Evolutionary conservation across 208 protist genomes (phyloP).

Genomic region (Crithidia sp.): DNA sequence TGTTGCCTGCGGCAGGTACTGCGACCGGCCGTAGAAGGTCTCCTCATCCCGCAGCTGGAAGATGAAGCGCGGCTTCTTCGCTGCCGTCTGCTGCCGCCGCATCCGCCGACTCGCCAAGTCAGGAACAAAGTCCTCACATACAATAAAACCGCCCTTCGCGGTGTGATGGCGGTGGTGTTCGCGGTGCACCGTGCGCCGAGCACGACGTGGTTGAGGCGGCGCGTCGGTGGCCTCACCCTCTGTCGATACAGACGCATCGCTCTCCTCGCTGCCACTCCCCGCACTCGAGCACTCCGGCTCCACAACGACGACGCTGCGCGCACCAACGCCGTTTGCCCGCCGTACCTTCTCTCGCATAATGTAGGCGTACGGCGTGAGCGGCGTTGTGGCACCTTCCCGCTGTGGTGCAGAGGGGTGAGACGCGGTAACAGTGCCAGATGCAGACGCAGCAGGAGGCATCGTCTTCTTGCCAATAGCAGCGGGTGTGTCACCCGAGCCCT

Average conservation of each 20-base stretch:
- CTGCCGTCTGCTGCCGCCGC: neutral
- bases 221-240: neutral
- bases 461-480: neutral
- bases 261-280: neutral
- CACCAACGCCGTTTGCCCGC: neutral
- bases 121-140: conserved; percentile 4
- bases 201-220: neutral
- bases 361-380: neutral
- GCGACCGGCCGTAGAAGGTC: neutral
- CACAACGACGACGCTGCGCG: neutral
- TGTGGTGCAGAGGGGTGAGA: neutral
- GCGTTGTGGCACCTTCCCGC: neutral
- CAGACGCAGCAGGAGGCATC: neutral
- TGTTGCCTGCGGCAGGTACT: neutral
- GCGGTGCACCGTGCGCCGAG: neutral
- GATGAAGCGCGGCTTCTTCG: conserved; percentile 1
- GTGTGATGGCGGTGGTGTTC: conserved; percentile 8
- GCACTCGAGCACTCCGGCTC: neutral
- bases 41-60: neutral
- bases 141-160: neutral
- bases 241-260: neutral
- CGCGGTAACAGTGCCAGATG: neutral
- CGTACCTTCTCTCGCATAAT: neutral
- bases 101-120: neutral
- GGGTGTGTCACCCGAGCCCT: neutral